A percentile compares a stretch with the other conserved stretches of the same genome.
These are phyloP conservation scores for Penicillium crystallinum DNA, from an alignment of 495 filamentous ascomycete species.

Conservation along the genomic window DNA sequence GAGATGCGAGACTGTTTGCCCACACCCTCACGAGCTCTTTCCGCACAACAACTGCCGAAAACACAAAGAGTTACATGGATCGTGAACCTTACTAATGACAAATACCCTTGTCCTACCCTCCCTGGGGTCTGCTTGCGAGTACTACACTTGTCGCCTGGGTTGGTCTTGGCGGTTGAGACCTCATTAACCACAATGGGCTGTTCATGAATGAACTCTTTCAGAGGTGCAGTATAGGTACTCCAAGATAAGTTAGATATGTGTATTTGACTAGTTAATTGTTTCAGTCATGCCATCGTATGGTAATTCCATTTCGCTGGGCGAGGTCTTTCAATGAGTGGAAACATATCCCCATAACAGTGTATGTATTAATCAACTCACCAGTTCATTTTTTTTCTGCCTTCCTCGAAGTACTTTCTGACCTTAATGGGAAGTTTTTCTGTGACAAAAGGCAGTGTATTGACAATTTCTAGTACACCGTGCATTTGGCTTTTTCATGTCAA, in stretches of 20 bases:
- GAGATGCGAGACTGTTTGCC: not conserved
- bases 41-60: not conserved
- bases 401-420: no score
- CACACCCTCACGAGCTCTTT: not conserved
- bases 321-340: no score
- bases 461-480: no score
- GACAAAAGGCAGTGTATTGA: no score
- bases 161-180: not conserved
- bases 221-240: not conserved
- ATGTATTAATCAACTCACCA: no score
- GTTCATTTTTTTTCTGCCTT: no score
- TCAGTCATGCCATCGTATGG: constrained; percentile 2
- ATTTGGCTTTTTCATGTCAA: no score
- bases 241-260: not conserved
- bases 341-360: no score
- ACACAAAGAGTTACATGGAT: constrained; percentile 20
- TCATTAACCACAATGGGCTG: not conserved
- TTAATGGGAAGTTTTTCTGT: no score
- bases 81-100: constrained; percentile 5
- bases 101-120: constrained; percentile 17
- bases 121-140: not conserved
- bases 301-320: constrained; percentile 12
- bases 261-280: not conserved
- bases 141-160: not conserved
- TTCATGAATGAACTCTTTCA: not conserved